phyloP scores from a whole-genome alignment of 129 eudicot genomes.

The Lactuca saligna region DNA sequence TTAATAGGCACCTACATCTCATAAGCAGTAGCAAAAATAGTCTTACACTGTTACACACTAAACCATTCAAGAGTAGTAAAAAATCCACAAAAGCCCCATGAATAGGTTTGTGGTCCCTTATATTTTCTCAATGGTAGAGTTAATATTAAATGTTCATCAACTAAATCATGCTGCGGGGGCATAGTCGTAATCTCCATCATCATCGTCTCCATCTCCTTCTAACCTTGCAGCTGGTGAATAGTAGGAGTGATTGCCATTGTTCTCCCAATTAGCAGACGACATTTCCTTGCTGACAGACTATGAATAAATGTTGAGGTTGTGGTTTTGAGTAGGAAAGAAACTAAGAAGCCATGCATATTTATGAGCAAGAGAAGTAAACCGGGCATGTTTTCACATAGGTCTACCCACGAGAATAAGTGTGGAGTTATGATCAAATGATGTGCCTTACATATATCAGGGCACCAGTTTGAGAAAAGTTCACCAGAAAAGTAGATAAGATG shows the following conservation, averaged over 20 bases:
- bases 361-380: too few species aligned
- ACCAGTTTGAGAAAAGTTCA: too few species aligned
- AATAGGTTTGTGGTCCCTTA: too few species aligned
- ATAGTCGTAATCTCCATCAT: conserved; percentile 19
- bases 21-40: not conserved
- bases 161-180: not conserved
- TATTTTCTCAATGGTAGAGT: not conserved
- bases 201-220: conserved; percentile 27
- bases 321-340: conserved; percentile 4
- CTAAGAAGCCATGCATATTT: conserved; percentile 6
- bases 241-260: conserved; percentile 23
- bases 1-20: not conserved
- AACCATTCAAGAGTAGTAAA: not conserved
- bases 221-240: conserved; percentile 7
- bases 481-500: not conserved
- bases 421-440: conserved; percentile 18
- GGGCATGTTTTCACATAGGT: not conserved
- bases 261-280: conserved; percentile 13
- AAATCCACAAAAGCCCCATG: too few species aligned
- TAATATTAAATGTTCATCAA: not conserved
- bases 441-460: not conserved
- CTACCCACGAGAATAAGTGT: conserved; percentile 29
- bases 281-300: not conserved
- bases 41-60: not conserved
- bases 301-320: not conserved